Percentiles rank a stretch among this genome's conserved stretches.
phyloP scores from a whole-genome alignment of 352 stramenopile species.

The Phytopythium oedochilum region DNA sequence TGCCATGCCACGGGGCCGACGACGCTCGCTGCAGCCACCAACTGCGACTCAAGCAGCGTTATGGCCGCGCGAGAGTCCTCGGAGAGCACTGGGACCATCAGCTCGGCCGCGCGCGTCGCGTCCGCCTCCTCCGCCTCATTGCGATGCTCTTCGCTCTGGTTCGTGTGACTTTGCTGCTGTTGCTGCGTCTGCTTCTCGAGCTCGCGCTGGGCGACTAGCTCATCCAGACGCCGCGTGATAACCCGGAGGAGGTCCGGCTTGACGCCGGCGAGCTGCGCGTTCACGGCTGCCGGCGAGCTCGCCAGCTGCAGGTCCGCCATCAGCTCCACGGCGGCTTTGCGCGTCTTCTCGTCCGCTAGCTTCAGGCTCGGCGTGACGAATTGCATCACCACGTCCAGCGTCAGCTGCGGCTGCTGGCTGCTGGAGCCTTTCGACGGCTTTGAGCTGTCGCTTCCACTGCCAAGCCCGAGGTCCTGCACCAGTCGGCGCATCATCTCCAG shows the following conservation, averaged over 20 bases:
- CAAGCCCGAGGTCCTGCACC: conserved; percentile 46
- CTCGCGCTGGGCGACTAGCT: conserved; percentile 44
- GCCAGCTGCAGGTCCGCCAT: conserved; percentile 52
- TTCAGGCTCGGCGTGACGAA: conserved; percentile 67
- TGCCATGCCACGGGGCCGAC: conserved; percentile 65
- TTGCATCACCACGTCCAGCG: conserved; percentile 57
- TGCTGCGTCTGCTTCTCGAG: conserved; percentile 22
- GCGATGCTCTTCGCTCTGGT: conserved; percentile 35
- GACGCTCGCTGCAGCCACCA: conserved; percentile 33
- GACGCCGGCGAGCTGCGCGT: conserved; percentile 32
- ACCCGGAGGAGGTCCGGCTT: conserved; percentile 79
- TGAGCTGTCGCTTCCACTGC: conserved; percentile 1
- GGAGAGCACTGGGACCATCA: conserved; percentile 24
- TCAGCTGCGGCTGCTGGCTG: conserved; percentile 21
- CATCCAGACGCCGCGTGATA: conserved; percentile 70
- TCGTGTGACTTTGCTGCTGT: conserved; percentile 24
- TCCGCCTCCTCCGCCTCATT: conserved; percentile 20
- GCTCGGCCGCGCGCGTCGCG: conserved; percentile 15
- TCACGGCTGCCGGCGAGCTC: conserved; percentile 24
- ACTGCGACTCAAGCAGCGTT: conserved; percentile 34
- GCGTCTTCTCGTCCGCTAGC: conserved; percentile 74
- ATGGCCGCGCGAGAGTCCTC: conserved; percentile 50
- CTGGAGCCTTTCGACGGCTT: background rate
- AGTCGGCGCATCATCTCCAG: conserved; percentile 55
- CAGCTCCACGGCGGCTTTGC: conserved; percentile 62